A percentile compares a stretch with the other conserved stretches of the same genome.
These are phyloP conservation scores for Rhodotorula diobovata DNA, from an alignment of 768 basidiomycete genomes.

Conservation along the genomic window DNA sequence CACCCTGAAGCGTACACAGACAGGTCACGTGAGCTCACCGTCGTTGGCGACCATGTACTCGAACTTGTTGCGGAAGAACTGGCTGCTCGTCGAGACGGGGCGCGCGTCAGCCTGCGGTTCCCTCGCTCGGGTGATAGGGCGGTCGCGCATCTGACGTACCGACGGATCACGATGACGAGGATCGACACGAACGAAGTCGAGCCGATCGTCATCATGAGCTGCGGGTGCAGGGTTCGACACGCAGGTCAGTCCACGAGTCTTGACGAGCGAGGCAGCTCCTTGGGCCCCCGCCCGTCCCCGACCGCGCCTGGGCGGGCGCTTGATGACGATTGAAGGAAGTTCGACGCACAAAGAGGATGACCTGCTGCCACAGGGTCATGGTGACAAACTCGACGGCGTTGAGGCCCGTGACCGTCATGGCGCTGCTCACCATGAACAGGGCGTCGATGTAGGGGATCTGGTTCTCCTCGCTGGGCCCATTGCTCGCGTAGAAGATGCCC, in stretches of 20 bases:
- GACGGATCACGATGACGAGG: slow-evolving; percentile 73
- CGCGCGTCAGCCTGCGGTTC: background rate
- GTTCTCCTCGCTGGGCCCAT: slow-evolving; percentile 56
- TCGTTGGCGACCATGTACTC: slow-evolving; percentile 45
- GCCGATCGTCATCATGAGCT: slow-evolving; percentile 24
- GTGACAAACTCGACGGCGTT: slow-evolving; percentile 42
- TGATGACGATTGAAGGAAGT: background rate
- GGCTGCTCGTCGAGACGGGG: slow-evolving; percentile 49
- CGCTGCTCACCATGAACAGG: slow-evolving; percentile 70
- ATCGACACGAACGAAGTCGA: slow-evolving; percentile 71
- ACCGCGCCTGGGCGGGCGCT: too few relatives aligned
- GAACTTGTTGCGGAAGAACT: slow-evolving; percentile 68
- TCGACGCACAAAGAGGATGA: slow-evolving; percentile 53
- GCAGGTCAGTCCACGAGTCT: background rate
- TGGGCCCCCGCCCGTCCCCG: background rate
- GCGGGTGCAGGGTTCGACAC: background rate
- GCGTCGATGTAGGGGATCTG: slow-evolving; percentile 71
- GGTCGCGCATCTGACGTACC: slow-evolving; percentile 50
- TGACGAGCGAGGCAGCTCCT: background rate
- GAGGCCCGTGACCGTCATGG: slow-evolving; percentile 62
- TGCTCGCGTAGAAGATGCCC: slow-evolving; percentile 74
- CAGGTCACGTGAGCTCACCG: too few relatives aligned
- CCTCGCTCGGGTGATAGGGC: background rate
- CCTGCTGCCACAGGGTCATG: slow-evolving; percentile 46
- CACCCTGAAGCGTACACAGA: too few relatives aligned